Evolutionary conservation across 768 basidiomycete genomes (phyloP).

Genomic region (Boletus pseudopeckii): DNA sequence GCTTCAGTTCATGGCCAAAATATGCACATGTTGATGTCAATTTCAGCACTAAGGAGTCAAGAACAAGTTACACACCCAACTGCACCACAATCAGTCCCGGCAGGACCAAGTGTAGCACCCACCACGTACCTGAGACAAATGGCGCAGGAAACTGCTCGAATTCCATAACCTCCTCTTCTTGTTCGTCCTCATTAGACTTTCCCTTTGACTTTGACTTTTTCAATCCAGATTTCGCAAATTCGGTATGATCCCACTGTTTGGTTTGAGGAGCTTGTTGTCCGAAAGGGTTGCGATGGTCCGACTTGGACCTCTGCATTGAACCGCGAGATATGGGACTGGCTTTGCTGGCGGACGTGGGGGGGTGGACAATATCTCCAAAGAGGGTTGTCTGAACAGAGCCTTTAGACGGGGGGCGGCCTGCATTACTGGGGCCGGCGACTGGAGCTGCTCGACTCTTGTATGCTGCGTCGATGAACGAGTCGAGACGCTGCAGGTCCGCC

Average conservation of each 20-base stretch:
- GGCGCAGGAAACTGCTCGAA: conserved; percentile 88
- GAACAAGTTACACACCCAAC: conserved; percentile 47
- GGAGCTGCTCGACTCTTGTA: conserved; percentile 40
- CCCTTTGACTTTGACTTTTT: conserved; percentile 51
- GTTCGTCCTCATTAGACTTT: conserved; percentile 52
- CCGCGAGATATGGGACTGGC: conserved; percentile 26
- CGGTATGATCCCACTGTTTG: conserved; percentile 91
- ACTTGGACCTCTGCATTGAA: conserved; percentile 42
- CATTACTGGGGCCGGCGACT: conserved; percentile 36
- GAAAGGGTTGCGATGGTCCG: conserved; percentile 40
- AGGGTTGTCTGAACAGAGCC: conserved; percentile 62
- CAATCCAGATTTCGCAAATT: conserved; percentile 77
- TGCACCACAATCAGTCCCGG: conserved; percentile 24
- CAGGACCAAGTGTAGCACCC: not conserved
- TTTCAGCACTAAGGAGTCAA: not conserved
- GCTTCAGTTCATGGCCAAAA: conserved; percentile 18
- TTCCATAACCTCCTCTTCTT: conserved; percentile 59
- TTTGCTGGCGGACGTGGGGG: conserved; percentile 33
- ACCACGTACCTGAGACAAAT: conserved; percentile 57
- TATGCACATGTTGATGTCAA: conserved; percentile 3
- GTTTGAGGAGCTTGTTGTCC: conserved; percentile 59
- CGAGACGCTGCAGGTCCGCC: conserved; percentile 49
- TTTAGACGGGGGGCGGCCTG: conserved; percentile 28
- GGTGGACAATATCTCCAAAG: conserved; percentile 53
- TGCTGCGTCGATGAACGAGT: conserved; percentile 49